These are phyloP conservation scores for Ganoderma meredithae DNA, from an alignment of 1,284 basidiomycete genomes.

Conservation along the genomic window DNA sequence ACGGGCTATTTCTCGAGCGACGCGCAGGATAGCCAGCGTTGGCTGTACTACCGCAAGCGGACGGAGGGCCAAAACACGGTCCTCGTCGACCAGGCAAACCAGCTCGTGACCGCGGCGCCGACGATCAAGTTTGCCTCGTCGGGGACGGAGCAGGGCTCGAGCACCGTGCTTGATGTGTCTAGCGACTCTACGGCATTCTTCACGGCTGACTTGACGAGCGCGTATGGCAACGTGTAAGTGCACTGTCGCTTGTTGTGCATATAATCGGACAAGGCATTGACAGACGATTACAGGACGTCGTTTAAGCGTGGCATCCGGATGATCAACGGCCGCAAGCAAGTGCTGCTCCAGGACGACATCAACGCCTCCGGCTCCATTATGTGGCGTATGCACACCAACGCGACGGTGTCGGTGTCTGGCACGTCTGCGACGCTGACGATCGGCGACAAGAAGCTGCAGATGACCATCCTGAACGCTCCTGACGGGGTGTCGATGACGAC, in stretches of 20 bases:
- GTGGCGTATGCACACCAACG: slow-evolving; percentile 98
- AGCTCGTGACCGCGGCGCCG: slow-evolving; percentile 80
- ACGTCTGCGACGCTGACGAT: slow-evolving; percentile 71
- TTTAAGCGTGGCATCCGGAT: slow-evolving; percentile 89
- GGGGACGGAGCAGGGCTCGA: slow-evolving; percentile 80
- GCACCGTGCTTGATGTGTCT: slow-evolving; percentile 70
- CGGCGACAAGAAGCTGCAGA: slow-evolving; percentile 59
- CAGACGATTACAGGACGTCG: slow-evolving; percentile 50
- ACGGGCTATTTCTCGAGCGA: slow-evolving; percentile 77
- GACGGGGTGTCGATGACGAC: slow-evolving; percentile 62
- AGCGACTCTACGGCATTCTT: slow-evolving; percentile 86
- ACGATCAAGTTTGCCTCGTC: slow-evolving; percentile 63
- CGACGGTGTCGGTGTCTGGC: slow-evolving; percentile 61
- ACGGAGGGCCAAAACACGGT: slow-evolving; percentile 98
- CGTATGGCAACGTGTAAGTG: slow-evolving; percentile 83
- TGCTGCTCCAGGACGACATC: slow-evolving; percentile 93
- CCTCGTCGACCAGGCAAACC: slow-evolving; percentile 81
- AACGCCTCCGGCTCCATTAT: slow-evolving; percentile 63
- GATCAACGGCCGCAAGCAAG: slow-evolving; percentile 88
- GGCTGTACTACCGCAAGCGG: slow-evolving; percentile 95
- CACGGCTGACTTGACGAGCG: slow-evolving; percentile 79
- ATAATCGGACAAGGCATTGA: not conserved
- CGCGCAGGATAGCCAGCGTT: slow-evolving; percentile 72
- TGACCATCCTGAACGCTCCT: slow-evolving; percentile 64
- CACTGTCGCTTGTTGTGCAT: slow-evolving; percentile 4